Evolutionary conservation across 495 filamentous ascomycete genomes (phyloP), one percentile per base, ranked within the genome.

Genomic region (Penicillium coffeae): DNA sequence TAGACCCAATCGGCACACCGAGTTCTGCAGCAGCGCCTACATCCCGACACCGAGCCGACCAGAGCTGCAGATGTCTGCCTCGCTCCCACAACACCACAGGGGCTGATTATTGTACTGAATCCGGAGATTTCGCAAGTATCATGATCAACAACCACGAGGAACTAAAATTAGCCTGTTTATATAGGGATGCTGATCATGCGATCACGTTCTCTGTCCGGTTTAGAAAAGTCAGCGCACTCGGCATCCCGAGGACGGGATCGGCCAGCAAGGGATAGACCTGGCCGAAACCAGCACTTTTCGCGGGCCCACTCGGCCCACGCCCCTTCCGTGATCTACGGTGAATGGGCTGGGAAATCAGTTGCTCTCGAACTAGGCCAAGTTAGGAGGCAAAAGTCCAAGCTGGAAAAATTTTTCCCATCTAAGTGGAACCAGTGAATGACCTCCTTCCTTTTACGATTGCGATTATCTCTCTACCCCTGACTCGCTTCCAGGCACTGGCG

Each of bases 1-100:
- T 5, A 35, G 34, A n/a, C 47, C 57, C 47, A 35, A 55, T 63
- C 60, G 60, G 60, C 57, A 64, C 58, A 64, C 60, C 60, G 60
- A 64, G 43, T 55, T 36, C 14, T 47, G 44, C 37, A 8, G 38
- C 32, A 32, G 27, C 27, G n/a, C n/a, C n/a, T n/a, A 45, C 21
- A 25, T 62, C 44, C 60, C 57, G 55, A 62, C 30, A 8, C 48
- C 51, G 51, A 47, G 37, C 54, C 50, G 57, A 56, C 49, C 5
- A 30, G n/a, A n/a, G n/a, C n/a, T n/a, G n/a, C n/a, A n/a, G n/a
- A n/a, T n/a, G n/a, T n/a, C n/a, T n/a, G n/a, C n/a, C n/a, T n/a
- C n/a, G n/a, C n/a, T n/a, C n/a, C n/a, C n/a, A n/a, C n/a, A n/a
- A n/a, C n/a, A n/a, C n/a, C n/a, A n/a, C n/a, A n/a, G n/a, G n/a